A percentile compares a stretch with the other conserved stretches of the same genome.
phyloP scores from a whole-genome alignment of 139 green algal species.

The Chlorella sp. region DNA sequence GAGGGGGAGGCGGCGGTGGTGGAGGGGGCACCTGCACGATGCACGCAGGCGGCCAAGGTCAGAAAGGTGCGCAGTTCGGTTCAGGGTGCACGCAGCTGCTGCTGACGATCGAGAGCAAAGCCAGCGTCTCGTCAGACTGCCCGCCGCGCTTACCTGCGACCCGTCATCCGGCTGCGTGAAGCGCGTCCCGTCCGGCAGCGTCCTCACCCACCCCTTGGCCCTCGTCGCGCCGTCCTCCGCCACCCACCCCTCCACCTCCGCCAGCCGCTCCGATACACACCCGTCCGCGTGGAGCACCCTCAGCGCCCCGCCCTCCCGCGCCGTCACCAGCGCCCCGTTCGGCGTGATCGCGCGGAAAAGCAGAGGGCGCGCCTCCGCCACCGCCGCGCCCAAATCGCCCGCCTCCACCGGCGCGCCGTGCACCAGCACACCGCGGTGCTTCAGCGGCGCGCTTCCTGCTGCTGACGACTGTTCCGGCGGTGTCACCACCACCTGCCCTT shows the following conservation, averaged over 20 bases:
- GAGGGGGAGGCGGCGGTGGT: slow-evolving; percentile 5
- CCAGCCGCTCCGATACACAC: slow-evolving; percentile 24
- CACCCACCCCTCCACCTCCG: slow-evolving; percentile 14
- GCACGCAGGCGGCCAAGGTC: too few relatives aligned
- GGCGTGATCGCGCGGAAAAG: slow-evolving; percentile 34
- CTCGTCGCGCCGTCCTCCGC: neutral
- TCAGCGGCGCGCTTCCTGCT: neutral
- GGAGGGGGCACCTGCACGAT: neutral
- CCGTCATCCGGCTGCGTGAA: slow-evolving; percentile 31
- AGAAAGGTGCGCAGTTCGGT: too few relatives aligned
- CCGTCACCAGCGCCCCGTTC: slow-evolving; percentile 24
- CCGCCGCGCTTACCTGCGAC: too few relatives aligned
- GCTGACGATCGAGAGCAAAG: too few relatives aligned
- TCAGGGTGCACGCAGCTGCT: too few relatives aligned
- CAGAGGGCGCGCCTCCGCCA: slow-evolving; percentile 5
- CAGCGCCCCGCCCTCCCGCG: slow-evolving; percentile 1
- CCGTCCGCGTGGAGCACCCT: slow-evolving; percentile 36
- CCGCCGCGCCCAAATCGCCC: slow-evolving; percentile 19
- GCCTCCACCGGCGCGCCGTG: slow-evolving; percentile 30
- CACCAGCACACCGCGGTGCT: slow-evolving; percentile 27
- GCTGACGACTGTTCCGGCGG: neutral
- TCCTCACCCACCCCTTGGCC: slow-evolving; percentile 23
- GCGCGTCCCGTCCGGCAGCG: slow-evolving; percentile 23
- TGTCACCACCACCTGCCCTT: slow-evolving; percentile 28
- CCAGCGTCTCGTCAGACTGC: too few relatives aligned